Conservation (phyloP, 345 rosid species). For the Gossypium bickii region DNA sequence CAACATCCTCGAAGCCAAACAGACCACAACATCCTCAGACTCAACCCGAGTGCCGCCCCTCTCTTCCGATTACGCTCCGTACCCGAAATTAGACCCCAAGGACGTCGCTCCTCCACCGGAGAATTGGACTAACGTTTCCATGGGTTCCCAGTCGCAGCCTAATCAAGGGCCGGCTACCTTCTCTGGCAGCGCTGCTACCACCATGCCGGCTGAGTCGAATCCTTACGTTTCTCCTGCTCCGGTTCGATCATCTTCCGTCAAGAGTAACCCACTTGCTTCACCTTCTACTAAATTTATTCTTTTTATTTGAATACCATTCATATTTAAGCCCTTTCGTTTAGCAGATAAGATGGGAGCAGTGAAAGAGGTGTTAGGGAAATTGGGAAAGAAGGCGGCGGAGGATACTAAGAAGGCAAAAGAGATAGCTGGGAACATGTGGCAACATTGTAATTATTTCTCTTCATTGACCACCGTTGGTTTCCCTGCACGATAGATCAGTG, state of each 20-base stretch:
- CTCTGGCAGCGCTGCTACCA: constrained; percentile 49
- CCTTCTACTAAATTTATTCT: neutral
- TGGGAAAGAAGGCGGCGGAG: constrained; percentile 89
- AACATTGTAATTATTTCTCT: constrained; percentile 49
- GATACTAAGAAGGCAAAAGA: constrained; percentile 88
- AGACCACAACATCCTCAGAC: neutral
- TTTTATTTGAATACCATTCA: neutral
- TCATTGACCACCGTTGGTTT: neutral
- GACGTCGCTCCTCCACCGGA: constrained; percentile 63
- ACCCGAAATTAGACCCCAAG: constrained; percentile 77
- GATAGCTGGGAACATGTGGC: constrained; percentile 90
- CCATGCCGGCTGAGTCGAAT: constrained; percentile 79
- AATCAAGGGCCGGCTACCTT: constrained; percentile 37
- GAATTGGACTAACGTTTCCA: constrained; percentile 29
- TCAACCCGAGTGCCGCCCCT: constrained; percentile 21
- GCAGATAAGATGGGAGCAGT: constrained; percentile 75
- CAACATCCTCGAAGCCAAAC: constrained; percentile 19
- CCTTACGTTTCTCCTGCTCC: constrained; percentile 73
- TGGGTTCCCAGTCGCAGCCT: constrained; percentile 24
- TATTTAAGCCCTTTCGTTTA: neutral
- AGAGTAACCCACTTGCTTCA: constrained; percentile 37
- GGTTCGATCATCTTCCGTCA: constrained; percentile 35
- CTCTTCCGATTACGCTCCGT: constrained; percentile 79
- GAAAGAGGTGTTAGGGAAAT: constrained; percentile 73
- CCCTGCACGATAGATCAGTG: neutral